Evolutionary conservation across 164 flowering plant species (phyloP).

Genomic region (Platanus orientalis): DNA sequence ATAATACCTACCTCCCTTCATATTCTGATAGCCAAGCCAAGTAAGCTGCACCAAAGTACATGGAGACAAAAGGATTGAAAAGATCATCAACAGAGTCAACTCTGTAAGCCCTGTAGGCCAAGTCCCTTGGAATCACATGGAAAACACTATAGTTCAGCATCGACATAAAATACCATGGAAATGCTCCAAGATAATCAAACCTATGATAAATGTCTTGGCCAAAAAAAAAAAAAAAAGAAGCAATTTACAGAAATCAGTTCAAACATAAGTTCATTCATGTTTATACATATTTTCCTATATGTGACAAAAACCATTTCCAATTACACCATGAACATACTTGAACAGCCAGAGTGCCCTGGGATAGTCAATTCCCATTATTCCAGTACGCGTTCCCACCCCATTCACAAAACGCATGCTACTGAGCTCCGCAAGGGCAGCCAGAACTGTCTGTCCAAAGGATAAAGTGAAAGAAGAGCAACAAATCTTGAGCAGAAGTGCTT

Average conservation of each 20-base stretch:
- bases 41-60: constrained; percentile 93
- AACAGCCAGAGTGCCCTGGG: constrained; percentile 73
- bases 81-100: constrained; percentile 65
- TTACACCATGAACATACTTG: constrained; percentile 39
- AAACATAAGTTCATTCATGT: too few relatives aligned
- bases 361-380: constrained; percentile 83
- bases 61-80: constrained; percentile 66
- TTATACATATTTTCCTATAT: too few relatives aligned
- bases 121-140: constrained; percentile 40
- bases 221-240: constrained; percentile 4
- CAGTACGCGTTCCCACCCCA: constrained; percentile 52
- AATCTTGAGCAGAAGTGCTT: not conserved
- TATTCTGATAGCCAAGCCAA: constrained; percentile 68
- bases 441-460: constrained; percentile 43
- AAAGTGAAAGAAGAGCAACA: not conserved
- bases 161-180: not conserved
- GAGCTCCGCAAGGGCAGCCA: constrained; percentile 79
- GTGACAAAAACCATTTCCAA: too few relatives aligned
- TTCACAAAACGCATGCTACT: constrained; percentile 74
- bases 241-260: too few relatives aligned
- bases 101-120: constrained; percentile 65
- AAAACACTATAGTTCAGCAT: constrained; percentile 12
- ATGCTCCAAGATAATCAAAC: not conserved
- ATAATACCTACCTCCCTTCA: constrained; percentile 67
- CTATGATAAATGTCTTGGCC: not conserved